Percentiles rank a stretch among this genome's conserved stretches.
Evolutionary conservation across 2,329 filamentous ascomycete genomes (phyloP).

Genomic region (Emericellopsis cladophorae): DNA sequence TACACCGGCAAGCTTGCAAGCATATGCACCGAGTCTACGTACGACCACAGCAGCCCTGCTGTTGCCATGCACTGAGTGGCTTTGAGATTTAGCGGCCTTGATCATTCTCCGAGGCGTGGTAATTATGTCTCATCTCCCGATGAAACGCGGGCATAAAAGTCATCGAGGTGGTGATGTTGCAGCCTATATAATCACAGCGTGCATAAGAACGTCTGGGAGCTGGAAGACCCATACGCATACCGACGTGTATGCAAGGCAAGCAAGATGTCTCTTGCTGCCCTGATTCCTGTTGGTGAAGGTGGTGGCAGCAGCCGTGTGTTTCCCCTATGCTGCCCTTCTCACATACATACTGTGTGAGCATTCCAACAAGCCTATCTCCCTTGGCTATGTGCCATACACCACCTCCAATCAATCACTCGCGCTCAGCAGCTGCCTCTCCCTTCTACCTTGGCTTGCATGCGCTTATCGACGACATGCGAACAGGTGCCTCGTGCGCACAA

Average conservation of each 20-base stretch:
- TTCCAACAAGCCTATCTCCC: neutral
- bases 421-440: neutral
- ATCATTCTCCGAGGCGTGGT: slow-evolving; percentile 2
- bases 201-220: no score
- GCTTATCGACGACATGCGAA: slow-evolving; percentile 2
- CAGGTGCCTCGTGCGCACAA: neutral
- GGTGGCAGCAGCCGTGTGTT: no score
- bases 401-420: neutral
- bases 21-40: no score
- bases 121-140: slow-evolving; percentile 17
- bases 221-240: no score
- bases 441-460: slow-evolving; percentile 4
- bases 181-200: no score
- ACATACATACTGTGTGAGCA: neutral
- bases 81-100: neutral
- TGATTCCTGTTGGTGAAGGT: no score
- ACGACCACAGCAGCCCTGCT: no score
- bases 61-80: no score
- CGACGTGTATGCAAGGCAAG: no score
- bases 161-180: neutral
- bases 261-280: no score
- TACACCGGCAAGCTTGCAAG: no score
- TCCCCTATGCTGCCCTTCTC: no score
- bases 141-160: slow-evolving; percentile 18
- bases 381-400: neutral